These are phyloP conservation scores for Aschersonia sp. DNA, from an alignment of 2,329 filamentous ascomycete genomes.

Conservation along the genomic window DNA sequence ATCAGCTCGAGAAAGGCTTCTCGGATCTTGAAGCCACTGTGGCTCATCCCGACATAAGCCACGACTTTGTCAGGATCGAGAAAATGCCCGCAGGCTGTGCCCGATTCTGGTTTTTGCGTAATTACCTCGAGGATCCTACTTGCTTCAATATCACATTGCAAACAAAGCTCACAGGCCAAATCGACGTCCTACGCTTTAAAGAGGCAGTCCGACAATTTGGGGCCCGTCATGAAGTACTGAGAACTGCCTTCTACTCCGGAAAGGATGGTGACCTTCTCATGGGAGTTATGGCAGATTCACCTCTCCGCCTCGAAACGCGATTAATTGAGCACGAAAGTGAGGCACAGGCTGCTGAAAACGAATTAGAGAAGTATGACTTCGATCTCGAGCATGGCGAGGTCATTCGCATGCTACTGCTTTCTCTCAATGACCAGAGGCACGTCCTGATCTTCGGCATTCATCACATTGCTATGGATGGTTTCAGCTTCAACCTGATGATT, in stretches of 20 bases:
- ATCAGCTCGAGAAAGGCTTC: neutral
- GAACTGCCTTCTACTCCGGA: constrained; percentile 14
- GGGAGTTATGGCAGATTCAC: neutral
- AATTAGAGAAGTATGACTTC: neutral
- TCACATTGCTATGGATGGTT: constrained; percentile 35
- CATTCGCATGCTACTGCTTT: neutral
- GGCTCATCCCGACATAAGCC: neutral
- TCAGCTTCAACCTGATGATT: constrained; percentile 4
- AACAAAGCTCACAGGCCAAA: constrained; percentile 16
- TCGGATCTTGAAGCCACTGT: neutral
- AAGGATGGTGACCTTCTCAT: neutral
- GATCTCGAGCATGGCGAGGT: neutral
- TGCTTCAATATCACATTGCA: constrained; percentile 23
- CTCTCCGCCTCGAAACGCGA: neutral
- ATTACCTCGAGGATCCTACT: constrained; percentile 18
- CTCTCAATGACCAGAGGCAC: constrained; percentile 16
- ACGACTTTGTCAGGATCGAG: neutral
- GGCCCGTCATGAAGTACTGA: constrained; percentile 17
- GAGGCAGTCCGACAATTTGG: constrained; percentile 17
- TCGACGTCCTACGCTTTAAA: constrained; percentile 9
- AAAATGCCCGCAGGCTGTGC: neutral
- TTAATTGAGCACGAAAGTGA: constrained; percentile 9
- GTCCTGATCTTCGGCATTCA: constrained; percentile 28
- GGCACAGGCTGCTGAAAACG: neutral
- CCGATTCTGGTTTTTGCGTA: constrained; percentile 24